phyloP scores from a whole-genome alignment of 352 stramenopile genomes.

The Phytophthora agathidicida region DNA sequence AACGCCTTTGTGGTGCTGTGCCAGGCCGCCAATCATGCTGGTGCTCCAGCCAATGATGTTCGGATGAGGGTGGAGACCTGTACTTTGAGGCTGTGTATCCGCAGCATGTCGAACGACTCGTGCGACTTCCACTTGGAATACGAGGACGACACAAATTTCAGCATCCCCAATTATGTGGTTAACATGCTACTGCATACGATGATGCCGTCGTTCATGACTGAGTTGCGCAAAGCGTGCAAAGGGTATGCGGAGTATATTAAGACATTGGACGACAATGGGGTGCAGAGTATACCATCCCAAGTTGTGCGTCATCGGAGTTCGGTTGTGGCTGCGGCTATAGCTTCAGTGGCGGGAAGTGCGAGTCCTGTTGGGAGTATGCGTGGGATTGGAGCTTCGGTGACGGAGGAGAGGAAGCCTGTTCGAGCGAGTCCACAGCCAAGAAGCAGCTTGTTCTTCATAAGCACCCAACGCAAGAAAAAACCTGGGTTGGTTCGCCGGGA shows the following conservation, averaged over 20 bases:
- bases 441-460: conserved; percentile 29
- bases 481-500: conserved; percentile 20
- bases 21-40: conserved; percentile 57
- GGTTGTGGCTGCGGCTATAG: conserved; percentile 5
- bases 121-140: conserved; percentile 83
- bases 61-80: conserved; percentile 75
- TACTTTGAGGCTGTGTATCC: conserved; percentile 62
- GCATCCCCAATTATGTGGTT: conserved; percentile 73
- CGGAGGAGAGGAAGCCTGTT: conserved; percentile 31
- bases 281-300: conserved; percentile 54
- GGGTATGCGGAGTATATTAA: conserved; percentile 60
- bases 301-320: conserved; percentile 46
- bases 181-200: conserved; percentile 59
- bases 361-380: conserved; percentile 17
- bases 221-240: conserved; percentile 61
- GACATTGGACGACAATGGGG: conserved; percentile 43
- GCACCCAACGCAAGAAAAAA: conserved; percentile 20
- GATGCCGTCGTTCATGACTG: conserved; percentile 68
- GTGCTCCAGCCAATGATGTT: conserved; percentile 41
- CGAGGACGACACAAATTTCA: conserved; percentile 81
- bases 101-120: conserved; percentile 50
- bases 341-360: conserved; percentile 10
- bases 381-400: conserved; percentile 12
- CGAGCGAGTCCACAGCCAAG: conserved; percentile 9
- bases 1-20: conserved; percentile 73